A percentile compares a stretch with the other conserved stretches of the same genome.
Evolutionary conservation across 306 rosid species (phyloP).

Genomic region (Inga leiocalycina): DNA sequence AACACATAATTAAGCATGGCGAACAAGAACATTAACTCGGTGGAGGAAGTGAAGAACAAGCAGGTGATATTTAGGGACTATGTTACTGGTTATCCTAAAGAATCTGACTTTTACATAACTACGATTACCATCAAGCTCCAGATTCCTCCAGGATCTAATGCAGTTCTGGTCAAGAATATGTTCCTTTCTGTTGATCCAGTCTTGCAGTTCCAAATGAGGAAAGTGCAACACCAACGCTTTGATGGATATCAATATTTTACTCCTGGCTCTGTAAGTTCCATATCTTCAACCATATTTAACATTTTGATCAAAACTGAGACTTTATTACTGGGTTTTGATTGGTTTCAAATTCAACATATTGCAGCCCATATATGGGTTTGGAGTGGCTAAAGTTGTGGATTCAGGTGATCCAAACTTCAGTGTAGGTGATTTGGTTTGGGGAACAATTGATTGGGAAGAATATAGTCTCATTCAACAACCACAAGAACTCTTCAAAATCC

Average conservation of each 20-base stretch:
- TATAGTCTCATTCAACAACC: slow-evolving; percentile 45
- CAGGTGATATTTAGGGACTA: not conserved
- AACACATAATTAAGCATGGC: not conserved
- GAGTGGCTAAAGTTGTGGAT: slow-evolving; percentile 56
- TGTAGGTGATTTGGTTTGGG: slow-evolving; percentile 72
- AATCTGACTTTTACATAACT: not conserved
- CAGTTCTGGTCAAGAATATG: not conserved
- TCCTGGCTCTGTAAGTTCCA: slow-evolving; percentile 41
- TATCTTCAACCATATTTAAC: not conserved
- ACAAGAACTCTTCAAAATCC: slow-evolving; percentile 47
- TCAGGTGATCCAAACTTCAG: slow-evolving; percentile 54
- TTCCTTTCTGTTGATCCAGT: slow-evolving; percentile 46
- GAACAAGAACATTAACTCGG: not conserved
- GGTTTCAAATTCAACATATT: not conserved
- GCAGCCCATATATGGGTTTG: slow-evolving; percentile 47
- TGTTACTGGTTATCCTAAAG: not conserved
- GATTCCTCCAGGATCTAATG: not conserved
- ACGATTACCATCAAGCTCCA: not conserved
- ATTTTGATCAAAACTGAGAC: not conserved
- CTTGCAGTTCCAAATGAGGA: slow-evolving; percentile 44
- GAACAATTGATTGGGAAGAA: slow-evolving; percentile 64
- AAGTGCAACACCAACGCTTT: not conserved
- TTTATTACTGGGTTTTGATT: not conserved
- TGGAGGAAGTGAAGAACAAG: not conserved
- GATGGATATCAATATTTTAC: slow-evolving; percentile 30